phyloP scores from a whole-genome alignment of 179 eudicot species.

The Sideroxylon spinosum region DNA sequence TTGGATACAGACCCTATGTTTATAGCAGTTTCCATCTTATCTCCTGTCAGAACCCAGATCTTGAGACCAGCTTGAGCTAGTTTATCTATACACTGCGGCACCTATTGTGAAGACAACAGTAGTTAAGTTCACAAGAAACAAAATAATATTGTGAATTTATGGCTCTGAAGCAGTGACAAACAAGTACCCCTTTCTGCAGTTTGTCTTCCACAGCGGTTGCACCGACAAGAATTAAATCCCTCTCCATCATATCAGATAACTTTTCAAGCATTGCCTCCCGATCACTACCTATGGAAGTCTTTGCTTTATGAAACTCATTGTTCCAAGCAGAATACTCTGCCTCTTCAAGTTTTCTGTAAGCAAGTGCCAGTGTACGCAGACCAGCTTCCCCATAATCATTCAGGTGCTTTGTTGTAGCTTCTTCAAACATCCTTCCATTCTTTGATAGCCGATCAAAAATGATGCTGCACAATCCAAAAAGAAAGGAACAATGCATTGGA shows the following conservation, averaged over 20 bases:
- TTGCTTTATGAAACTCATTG: constrained; percentile 30
- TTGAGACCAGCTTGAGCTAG: constrained; percentile 99
- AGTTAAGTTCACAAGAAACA: not conserved
- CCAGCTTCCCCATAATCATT: constrained; percentile 39
- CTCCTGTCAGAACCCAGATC: constrained; percentile 99
- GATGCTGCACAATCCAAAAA: constrained; percentile 21
- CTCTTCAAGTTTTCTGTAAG: constrained; percentile 28
- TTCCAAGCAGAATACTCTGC: constrained; percentile 30
- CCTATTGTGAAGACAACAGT: constrained; percentile 34
- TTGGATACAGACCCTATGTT: constrained; percentile 74
- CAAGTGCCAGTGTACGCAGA: constrained; percentile 36
- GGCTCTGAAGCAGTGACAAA: not conserved
- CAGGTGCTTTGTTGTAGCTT: constrained; percentile 28
- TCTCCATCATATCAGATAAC: constrained; percentile 32
- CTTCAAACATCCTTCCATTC: constrained; percentile 27
- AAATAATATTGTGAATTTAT: not conserved
- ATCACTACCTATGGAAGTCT: constrained; percentile 25
- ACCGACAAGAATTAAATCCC: constrained; percentile 32
- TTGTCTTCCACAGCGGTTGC: constrained; percentile 44
- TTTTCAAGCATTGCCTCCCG: constrained; percentile 34
- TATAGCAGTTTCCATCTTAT: constrained; percentile 99
- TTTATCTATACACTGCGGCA: constrained; percentile 97
- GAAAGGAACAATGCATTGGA: not conserved
- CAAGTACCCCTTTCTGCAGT: constrained; percentile 33
- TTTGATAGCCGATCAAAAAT: constrained; percentile 32